A percentile compares a stretch with the other conserved stretches of the same genome.
These are phyloP conservation scores for Melocanna baccifera DNA, from an alignment of 176 grass and related monocot species.

Conservation along the genomic window DNA sequence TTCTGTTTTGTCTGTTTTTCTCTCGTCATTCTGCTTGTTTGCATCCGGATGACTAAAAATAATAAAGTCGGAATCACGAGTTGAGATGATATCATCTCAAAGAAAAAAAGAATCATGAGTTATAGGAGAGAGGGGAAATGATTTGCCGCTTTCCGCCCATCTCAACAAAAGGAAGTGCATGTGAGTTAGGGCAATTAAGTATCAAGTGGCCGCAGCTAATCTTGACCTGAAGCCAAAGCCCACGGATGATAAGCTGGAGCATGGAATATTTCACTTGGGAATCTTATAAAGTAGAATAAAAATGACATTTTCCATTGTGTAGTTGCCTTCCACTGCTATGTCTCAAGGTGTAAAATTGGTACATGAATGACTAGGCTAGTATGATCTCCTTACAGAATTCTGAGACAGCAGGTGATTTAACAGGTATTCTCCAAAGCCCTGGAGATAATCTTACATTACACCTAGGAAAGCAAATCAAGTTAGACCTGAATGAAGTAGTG, in stretches of 20 bases:
- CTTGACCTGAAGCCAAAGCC: conserved; percentile 26
- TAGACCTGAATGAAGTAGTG: conserved; percentile 45
- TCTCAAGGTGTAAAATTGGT: conserved; percentile 28
- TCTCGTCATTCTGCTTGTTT: not conserved
- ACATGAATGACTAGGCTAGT: conserved; percentile 24
- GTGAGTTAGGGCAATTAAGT: not conserved
- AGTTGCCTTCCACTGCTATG: not conserved
- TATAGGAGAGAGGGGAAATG: not conserved
- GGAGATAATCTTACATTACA: not conserved
- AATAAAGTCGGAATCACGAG: not conserved
- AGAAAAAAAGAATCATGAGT: not conserved
- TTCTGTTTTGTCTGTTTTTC: not conserved
- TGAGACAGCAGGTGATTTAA: not conserved
- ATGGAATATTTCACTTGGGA: conserved; percentile 13
- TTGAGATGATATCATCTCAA: not conserved
- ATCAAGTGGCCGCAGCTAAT: conserved; percentile 1
- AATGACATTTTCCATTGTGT: not conserved
- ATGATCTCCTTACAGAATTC: conserved; percentile 14
- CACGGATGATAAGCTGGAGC: not conserved
- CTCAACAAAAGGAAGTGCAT: not conserved
- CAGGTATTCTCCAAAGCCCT: not conserved
- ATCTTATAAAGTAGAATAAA: not conserved
- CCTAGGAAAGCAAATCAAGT: conserved; percentile 1
- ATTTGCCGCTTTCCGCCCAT: not conserved
- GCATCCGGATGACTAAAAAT: not conserved